Base-by-base conservation (phyloP, 2,329 filamentous ascomycete species). In the Colletotrichum tabaci region DNA sequence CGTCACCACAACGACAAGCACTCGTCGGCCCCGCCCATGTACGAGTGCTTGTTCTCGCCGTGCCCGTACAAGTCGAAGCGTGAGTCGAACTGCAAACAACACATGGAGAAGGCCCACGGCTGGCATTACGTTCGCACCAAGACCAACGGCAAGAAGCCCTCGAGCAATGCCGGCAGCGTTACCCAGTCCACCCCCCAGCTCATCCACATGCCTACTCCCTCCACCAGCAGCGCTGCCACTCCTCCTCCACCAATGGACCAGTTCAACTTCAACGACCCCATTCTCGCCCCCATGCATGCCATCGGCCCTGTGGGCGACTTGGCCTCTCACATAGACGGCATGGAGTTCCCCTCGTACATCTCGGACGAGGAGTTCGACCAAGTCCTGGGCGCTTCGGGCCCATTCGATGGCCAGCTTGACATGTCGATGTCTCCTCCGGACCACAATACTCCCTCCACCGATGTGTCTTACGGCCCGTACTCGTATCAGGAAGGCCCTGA, bases 1-100 rank as follows among this genome's bases (percentile, higher is more conserved):
- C 93, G 96, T 64, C 96, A 99, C 82, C 89, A 94, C 82, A 98
- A 98, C 81, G 96, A 99, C 86, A 98, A 97, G 85, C 96, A 99
- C 84, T 95, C 94, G 21, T 84, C 89, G 64, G 87, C 91, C 44
- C 95, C 96, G 5, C 87, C 91, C 53, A 91, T 97, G 85, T 98
- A 91, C 82, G 91, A 94, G 84, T 99, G 96, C 84, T 84, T 91
- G 58, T 98, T 89, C 83, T 88, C 91, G 76, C 92, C 92, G 30
- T 98, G 96, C 87, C 91, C 93, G 0, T 98, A 98, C 85, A 93
- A 94, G 79, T 98, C 95, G 13, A 98, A 98, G 87, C 92, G 95
- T 71, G 93, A 98, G 84, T 96, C 93, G 74, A 98, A 98, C 82
- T 97, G 94, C 89, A 98, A 98, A 81, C 96, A 98, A 82, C 95